phyloP scores from a whole-genome alignment of 2,329 filamentous ascomycete genomes.

The Cytospora mali region DNA sequence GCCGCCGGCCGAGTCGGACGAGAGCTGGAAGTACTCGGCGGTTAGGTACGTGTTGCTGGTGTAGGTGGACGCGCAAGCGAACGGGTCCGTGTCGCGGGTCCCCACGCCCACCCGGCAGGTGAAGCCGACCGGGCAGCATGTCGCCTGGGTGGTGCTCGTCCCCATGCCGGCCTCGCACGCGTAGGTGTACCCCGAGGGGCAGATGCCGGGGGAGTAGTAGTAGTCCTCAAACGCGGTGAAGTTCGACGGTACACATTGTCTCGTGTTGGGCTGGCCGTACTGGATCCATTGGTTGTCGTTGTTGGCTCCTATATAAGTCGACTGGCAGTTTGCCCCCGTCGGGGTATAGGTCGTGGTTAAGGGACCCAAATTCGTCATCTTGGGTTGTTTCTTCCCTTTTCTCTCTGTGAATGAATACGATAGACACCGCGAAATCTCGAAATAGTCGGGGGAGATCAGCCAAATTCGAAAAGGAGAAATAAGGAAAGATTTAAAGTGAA shows the following conservation, averaged over 20 bases:
- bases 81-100: constrained; percentile 4
- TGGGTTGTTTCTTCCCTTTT: neutral
- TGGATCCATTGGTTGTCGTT: constrained; percentile 10
- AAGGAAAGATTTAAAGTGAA: neutral
- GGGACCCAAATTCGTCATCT: constrained; percentile 7
- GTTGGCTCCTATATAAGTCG: neutral
- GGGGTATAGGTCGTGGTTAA: constrained; percentile 2
- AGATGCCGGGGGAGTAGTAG: constrained; percentile 8
- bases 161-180: constrained; percentile 5
- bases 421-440: neutral
- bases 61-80: constrained; percentile 3
- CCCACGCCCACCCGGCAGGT: neutral
- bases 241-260: constrained; percentile 2
- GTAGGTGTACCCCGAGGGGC: constrained; percentile 8
- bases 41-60: constrained; percentile 2
- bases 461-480: neutral
- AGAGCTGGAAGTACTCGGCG: neutral
- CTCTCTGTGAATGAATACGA: neutral
- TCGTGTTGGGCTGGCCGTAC: constrained; percentile 5
- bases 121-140: constrained; percentile 5
- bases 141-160: constrained; percentile 10
- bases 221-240: constrained; percentile 4
- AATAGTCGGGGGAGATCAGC: neutral
- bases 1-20: neutral
- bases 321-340: constrained; percentile 7